Evolutionary conservation across 352 stramenopile genomes (phyloP), one percentile per base, ranked within the genome.

Genomic region (Thalassiosira mediterranea): DNA sequence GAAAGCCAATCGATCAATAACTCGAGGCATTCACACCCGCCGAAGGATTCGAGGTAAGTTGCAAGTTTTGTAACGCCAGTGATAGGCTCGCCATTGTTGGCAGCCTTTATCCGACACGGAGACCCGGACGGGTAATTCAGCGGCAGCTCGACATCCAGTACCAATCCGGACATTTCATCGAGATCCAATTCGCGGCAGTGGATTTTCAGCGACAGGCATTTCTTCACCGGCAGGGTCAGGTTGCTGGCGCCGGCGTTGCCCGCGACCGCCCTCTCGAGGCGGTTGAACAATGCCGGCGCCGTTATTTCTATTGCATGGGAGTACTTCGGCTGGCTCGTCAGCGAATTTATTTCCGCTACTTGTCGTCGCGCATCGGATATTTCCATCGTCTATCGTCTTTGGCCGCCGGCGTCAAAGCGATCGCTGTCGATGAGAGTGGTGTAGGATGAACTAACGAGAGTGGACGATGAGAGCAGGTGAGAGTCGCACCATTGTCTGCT

Each of bases 321-420:
- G 34, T 21, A 51, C 26, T 5, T 48, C 52, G n/a, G 8, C 8
- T 60, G 34, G 23, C 8, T 42, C 5, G 17, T 5, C 5, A 47
- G 28, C 4, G 52, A 37, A 46, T 21, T 21, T 17, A 40, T 21
- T 21, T 21, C 52, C 8, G 28, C 47, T n/a, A 25, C 47, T 11
- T 48, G 7, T 60, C 49, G 44, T 42, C 29, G 31, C 42, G 32
- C 59, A n/a, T 53, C 44, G 44, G 44, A 17, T 28, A 53, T 53
- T 5, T 53, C 44, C 44, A 53, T 53, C 37, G 37, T n/a, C n/a
- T n/a, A n/a, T n/a, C n/a, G n/a, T n/a, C n/a, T n/a, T n/a, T n/a
- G n/a, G n/a, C n/a, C n/a, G n/a, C n/a, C n/a, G n/a, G n/a, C n/a
- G n/a, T n/a, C n/a, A n/a, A n/a, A n/a, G n/a, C n/a, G n/a, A n/a